phyloP scores from a whole-genome alignment of 208 protist genomes.

The Willaertia magna region DNA sequence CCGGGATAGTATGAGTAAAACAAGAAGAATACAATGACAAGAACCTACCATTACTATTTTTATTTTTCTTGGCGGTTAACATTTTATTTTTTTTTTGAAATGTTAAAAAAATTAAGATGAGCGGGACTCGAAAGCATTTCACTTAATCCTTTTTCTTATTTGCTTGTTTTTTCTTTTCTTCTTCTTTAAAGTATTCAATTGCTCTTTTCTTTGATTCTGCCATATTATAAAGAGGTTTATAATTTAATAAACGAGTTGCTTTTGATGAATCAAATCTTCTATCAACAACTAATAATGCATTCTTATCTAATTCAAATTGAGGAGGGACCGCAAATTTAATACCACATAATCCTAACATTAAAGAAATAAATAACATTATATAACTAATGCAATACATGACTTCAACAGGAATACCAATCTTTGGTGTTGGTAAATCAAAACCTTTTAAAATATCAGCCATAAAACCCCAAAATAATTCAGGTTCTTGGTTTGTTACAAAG shows the following conservation, averaged over 20 bases:
- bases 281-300: constrained; percentile 12
- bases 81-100: no score
- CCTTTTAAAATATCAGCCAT: constrained; percentile 1
- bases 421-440: neutral
- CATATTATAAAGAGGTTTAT: constrained; percentile 9
- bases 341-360: neutral
- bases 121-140: no score
- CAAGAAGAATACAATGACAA: no score
- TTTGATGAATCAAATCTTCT: constrained; percentile 14
- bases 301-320: neutral
- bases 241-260: constrained; percentile 17
- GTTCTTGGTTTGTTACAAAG: constrained; percentile 26
- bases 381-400: constrained; percentile 14
- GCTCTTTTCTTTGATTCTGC: neutral
- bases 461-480: constrained; percentile 27
- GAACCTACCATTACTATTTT: no score
- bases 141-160: no score
- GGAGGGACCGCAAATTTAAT: neutral
- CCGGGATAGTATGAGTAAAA: no score
- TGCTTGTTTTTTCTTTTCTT: no score
- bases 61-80: no score
- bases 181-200: neutral
- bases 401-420: constrained; percentile 7
- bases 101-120: no score
- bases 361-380: constrained; percentile 3